Conservation (phyloP, 371 early-diverging fungal species). For the Dichotomocladium elegans region DNA sequence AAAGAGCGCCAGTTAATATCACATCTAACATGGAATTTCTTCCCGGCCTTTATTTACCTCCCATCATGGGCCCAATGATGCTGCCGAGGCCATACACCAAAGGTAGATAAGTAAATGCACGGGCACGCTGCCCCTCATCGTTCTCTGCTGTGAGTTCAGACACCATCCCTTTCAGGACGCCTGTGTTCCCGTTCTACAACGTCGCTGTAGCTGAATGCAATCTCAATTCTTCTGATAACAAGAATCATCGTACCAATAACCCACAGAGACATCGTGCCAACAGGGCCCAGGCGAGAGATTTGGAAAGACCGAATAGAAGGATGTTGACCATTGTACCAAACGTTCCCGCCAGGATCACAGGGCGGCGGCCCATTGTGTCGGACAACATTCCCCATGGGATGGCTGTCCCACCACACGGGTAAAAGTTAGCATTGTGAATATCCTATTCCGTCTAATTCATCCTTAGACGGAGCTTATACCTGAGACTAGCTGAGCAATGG, state of each 20-base stretch:
- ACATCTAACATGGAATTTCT: conserved; percentile 21
- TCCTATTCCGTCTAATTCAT: background rate
- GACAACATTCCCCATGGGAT: conserved; percentile 62
- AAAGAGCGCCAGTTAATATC: background rate
- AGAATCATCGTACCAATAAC: conserved; percentile 52
- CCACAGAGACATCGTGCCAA: conserved; percentile 67
- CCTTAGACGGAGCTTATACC: no score
- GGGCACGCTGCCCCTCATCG: conserved; percentile 35
- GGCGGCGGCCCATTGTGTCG: conserved; percentile 68
- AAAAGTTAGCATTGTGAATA: no score
- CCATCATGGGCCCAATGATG: conserved; percentile 71
- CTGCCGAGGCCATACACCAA: conserved; percentile 53
- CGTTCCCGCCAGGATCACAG: conserved; percentile 77
- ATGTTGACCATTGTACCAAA: conserved; percentile 67
- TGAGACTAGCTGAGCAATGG: conserved; percentile 57
- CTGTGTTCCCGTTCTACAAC: conserved; percentile 68
- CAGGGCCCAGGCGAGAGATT: conserved; percentile 65
- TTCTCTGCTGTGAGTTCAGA: conserved; percentile 73
- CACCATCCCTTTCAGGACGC: conserved; percentile 82
- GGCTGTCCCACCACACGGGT: conserved; percentile 10
- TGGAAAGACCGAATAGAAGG: conserved; percentile 73
- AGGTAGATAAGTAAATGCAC: conserved; percentile 54
- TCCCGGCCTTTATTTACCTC: conserved; percentile 34
- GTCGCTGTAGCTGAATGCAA: no score
- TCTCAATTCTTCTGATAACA: no score